Conservation (phyloP, 106 monocot species). For the Acanthochlamys bracteata region DNA sequence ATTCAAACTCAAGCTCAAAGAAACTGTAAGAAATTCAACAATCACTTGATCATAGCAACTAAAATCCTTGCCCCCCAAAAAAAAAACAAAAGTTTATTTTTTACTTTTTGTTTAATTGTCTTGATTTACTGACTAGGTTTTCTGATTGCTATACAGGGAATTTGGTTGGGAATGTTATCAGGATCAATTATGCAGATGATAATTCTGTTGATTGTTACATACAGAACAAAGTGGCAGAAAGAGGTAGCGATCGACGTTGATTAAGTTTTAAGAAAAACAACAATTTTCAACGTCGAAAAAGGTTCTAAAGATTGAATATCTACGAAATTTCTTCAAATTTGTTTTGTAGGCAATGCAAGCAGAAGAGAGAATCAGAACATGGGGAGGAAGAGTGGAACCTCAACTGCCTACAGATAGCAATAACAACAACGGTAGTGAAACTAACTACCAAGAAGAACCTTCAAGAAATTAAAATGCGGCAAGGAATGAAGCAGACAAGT, state of each 20-base stretch:
- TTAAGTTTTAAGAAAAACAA: background rate
- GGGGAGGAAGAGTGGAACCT: conserved; percentile 34
- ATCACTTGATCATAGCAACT: background rate
- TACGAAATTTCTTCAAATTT: background rate
- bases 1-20: conserved; percentile 64
- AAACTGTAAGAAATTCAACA: conserved; percentile 27
- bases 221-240: conserved; percentile 67
- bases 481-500: background rate
- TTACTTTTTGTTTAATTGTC: no score
- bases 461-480: no score
- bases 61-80: no score
- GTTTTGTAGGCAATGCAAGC: conserved; percentile 43
- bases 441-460: no score
- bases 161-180: conserved; percentile 65
- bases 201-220: conserved; percentile 42
- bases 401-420: background rate
- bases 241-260: conserved; percentile 26
- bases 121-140: no score
- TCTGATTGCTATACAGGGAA: conserved; percentile 39
- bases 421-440: no score
- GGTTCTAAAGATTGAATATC: background rate
- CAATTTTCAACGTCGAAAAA: background rate
- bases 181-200: conserved; percentile 56
- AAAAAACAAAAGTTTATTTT: no score
- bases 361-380: conserved; percentile 58